phyloP scores from a whole-genome alignment of 257 asterid genomes.

The Dorcoceras hygrometricum region DNA sequence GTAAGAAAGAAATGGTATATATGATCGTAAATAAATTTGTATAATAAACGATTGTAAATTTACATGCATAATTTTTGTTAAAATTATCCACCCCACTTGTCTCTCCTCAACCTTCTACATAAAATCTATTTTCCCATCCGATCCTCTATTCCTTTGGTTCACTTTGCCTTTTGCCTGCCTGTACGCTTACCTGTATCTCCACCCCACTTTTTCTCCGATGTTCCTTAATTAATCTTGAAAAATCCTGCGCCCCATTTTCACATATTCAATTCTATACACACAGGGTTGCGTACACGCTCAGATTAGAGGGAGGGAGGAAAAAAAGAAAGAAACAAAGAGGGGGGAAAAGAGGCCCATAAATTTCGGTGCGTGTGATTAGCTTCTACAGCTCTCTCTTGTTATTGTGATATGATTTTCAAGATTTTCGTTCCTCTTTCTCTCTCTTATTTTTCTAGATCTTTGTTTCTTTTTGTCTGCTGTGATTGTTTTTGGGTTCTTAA shows the following conservation, averaged over 20 bases:
- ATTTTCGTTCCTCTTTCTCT: background rate
- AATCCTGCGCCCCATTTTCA: constrained; percentile 16
- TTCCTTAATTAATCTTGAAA: constrained; percentile 19
- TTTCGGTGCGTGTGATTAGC: constrained; percentile 44
- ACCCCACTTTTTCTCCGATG: constrained; percentile 42
- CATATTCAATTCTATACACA: constrained; percentile 31
- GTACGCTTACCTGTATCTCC: constrained; percentile 46
- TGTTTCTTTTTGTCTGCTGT: constrained; percentile 1
- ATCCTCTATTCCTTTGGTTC: constrained; percentile 30
- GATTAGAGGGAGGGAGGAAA: constrained; percentile 34
- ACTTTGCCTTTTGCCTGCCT: constrained; percentile 41
- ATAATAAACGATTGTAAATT: no score
- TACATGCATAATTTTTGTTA: no score
- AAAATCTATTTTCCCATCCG: no score
- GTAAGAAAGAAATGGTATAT: no score
- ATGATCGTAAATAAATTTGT: no score
- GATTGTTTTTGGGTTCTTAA: background rate
- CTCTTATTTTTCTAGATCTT: constrained; percentile 26
- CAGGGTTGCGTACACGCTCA: constrained; percentile 38
- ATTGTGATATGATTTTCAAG: constrained; percentile 18
- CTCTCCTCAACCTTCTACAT: no score
- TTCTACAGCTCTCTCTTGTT: constrained; percentile 24
- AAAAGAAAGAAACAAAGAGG: constrained; percentile 21
- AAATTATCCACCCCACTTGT: no score
- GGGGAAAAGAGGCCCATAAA: constrained; percentile 36